Conservation (phyloP, 1,284 basidiomycete genomes). For the Sanguinoderma infundibulare region DNA sequence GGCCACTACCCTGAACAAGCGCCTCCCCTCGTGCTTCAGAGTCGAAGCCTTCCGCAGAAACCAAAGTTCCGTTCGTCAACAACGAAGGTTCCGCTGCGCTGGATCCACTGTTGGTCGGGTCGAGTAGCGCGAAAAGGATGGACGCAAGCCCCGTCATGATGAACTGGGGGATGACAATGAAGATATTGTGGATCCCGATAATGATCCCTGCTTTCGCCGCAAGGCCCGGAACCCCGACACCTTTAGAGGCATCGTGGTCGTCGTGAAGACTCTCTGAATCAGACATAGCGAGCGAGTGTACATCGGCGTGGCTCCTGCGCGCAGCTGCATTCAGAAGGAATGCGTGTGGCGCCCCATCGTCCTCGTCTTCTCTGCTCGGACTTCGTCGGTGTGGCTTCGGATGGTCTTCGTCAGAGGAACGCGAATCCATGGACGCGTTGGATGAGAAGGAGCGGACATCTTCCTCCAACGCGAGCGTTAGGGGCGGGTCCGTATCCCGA, state of each 20-base stretch:
- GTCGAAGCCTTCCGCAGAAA: conserved; percentile 15
- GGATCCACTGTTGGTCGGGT: conserved; percentile 50
- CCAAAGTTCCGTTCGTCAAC: conserved; percentile 11
- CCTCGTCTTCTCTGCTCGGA: conserved; percentile 20
- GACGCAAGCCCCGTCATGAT: conserved; percentile 70
- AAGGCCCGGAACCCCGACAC: conserved; percentile 26
- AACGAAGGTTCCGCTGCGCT: not conserved
- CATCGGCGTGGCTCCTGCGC: conserved; percentile 44
- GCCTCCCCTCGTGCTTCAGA: conserved; percentile 19
- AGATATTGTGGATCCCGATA: conserved; percentile 91
- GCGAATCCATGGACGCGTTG: conserved; percentile 32
- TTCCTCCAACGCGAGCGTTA: conserved; percentile 32
- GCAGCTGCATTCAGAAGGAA: conserved; percentile 52
- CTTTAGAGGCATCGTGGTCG: conserved; percentile 8
- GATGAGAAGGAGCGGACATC: conserved; percentile 38
- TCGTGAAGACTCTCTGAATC: conserved; percentile 24
- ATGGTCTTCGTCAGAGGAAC: conserved; percentile 28
- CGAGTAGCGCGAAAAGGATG: conserved; percentile 70
- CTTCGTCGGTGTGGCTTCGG: conserved; percentile 31
- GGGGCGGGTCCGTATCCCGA: not conserved
- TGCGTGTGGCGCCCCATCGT: conserved; percentile 3
- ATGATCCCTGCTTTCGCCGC: conserved; percentile 86
- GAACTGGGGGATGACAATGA: conserved; percentile 82
- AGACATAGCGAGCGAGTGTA: conserved; percentile 33
- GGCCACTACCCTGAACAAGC: conserved; percentile 33